Evolutionary conservation across 2,329 filamentous ascomycete species (phyloP).

Genomic region (Chlorencoelia australis): DNA sequence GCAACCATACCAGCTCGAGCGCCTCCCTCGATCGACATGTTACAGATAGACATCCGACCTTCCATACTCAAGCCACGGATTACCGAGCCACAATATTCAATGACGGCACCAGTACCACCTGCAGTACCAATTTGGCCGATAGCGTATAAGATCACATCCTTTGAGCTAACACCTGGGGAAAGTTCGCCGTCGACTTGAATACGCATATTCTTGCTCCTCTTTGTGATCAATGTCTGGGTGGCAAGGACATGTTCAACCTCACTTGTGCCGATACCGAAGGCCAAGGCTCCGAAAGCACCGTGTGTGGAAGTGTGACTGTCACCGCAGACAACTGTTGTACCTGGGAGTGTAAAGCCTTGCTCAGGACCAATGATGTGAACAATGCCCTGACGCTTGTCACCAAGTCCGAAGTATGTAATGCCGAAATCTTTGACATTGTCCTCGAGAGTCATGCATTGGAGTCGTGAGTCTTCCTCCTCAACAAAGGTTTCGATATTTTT

Average conservation of each 20-base stretch:
- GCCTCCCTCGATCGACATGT: conserved; percentile 97
- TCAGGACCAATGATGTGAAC: conserved; percentile 98
- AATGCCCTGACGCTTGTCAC: conserved; percentile 94
- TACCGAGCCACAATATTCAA: conserved; percentile 94
- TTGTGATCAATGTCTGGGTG: conserved; percentile 89
- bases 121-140: conserved; percentile 94
- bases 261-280: conserved; percentile 94
- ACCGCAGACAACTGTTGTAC: conserved; percentile 93
- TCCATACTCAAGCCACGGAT: conserved; percentile 89
- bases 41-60: conserved; percentile 98
- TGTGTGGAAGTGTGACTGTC: conserved; percentile 98
- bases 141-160: conserved; percentile 86
- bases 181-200: conserved; percentile 90
- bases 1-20: conserved; percentile 95
- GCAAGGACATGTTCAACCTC: conserved; percentile 98
- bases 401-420: conserved; percentile 93
- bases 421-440: conserved; percentile 96
- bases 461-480: conserved; percentile 74
- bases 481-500: conserved; percentile 88
- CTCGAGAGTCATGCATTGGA: conserved; percentile 92
- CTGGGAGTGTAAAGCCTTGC: conserved; percentile 95
- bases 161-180: conserved; percentile 84
- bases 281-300: conserved; percentile 88
- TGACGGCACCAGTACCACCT: conserved; percentile 86
- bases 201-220: conserved; percentile 97